Percentiles rank a stretch among this genome's conserved stretches.
phyloP scores from a whole-genome alignment of 225 moss, liverwort and hornwort species.

The Sphagnum tenellum region DNA sequence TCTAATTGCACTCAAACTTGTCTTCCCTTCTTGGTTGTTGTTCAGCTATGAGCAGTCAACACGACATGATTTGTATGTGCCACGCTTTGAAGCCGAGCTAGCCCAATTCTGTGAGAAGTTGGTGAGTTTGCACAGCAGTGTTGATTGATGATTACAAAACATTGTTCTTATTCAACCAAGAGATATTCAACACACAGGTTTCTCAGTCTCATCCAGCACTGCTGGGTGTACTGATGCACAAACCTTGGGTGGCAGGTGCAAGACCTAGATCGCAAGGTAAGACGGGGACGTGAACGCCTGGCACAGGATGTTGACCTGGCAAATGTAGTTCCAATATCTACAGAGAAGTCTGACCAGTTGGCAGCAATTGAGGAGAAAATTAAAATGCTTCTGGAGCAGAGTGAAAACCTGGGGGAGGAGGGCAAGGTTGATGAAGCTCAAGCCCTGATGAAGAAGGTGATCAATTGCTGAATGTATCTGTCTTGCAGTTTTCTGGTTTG shows the following conservation, averaged over 20 bases:
- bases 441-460: slow-evolving; percentile 86
- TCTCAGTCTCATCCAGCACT: neutral
- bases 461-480: no score
- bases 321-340: slow-evolving; percentile 59
- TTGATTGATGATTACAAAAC: neutral
- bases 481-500: no score
- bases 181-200: neutral
- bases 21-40: slow-evolving; percentile 4
- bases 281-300: slow-evolving; percentile 78
- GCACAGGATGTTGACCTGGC: slow-evolving; percentile 74
- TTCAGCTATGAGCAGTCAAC: slow-evolving; percentile 87
- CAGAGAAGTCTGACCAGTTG: slow-evolving; percentile 72
- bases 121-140: slow-evolving; percentile 29
- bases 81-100: slow-evolving; percentile 83
- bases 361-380: slow-evolving; percentile 90
- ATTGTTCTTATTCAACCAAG: no score
- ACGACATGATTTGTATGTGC: slow-evolving; percentile 51
- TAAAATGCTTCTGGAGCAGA: slow-evolving; percentile 78
- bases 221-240: no score
- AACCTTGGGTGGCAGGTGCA: slow-evolving; percentile 35
- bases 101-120: slow-evolving; percentile 86
- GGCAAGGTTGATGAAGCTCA: slow-evolving; percentile 91
- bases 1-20: neutral
- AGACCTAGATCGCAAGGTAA: slow-evolving; percentile 88
- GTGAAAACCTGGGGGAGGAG: slow-evolving; percentile 76